Conservation (phyloP, 148 eudicot genomes). For the Fagopyrum esculentum region DNA sequence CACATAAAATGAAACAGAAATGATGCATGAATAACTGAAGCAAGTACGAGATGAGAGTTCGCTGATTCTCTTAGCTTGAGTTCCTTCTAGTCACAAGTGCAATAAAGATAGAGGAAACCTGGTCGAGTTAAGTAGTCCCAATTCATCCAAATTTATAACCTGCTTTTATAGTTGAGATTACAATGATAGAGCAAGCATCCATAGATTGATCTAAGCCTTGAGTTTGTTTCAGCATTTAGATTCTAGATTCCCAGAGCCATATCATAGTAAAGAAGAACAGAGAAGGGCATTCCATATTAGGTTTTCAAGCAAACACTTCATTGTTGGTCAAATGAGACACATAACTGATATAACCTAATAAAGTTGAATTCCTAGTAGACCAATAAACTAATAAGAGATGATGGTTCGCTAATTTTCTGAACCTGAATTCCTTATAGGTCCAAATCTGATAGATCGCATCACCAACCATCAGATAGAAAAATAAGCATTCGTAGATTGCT, state of each 20-base stretch:
- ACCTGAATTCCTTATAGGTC: too few relatives aligned
- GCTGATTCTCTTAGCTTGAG: background rate
- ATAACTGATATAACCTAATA: too few relatives aligned
- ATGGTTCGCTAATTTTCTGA: too few relatives aligned
- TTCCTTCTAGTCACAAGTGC: background rate
- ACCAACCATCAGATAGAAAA: too few relatives aligned
- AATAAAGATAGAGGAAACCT: background rate
- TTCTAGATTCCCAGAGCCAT: background rate
- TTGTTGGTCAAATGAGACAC: too few relatives aligned
- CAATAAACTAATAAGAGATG: too few relatives aligned
- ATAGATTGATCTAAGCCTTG: background rate
- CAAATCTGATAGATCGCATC: too few relatives aligned
- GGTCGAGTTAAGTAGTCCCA: background rate
- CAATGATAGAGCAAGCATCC: background rate
- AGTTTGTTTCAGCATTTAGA: background rate
- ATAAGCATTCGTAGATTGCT: background rate
- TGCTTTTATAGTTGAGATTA: background rate
- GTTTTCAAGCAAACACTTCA: too few relatives aligned
- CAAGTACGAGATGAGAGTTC: background rate
- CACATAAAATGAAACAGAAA: background rate
- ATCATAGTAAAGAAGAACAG: background rate
- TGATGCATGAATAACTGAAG: background rate
- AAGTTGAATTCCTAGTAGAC: too few relatives aligned
- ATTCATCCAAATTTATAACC: background rate
- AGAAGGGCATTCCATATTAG: too few relatives aligned